Conservation (phyloP, 1,139 yeast genomes). For the Kodamaea sp. region DNA sequence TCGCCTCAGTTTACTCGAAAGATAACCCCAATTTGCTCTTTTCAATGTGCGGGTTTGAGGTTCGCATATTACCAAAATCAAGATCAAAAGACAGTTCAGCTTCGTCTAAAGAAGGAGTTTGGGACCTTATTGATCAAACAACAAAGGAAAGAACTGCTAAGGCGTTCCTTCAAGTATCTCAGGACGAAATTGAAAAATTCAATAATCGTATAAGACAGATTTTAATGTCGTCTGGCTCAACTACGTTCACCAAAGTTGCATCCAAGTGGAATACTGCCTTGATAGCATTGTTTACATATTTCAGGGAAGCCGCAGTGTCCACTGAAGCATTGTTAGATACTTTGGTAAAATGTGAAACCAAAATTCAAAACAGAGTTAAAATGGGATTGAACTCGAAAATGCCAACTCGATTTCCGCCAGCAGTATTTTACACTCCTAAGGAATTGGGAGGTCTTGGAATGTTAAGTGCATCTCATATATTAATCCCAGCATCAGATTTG, state of each 20-base stretch:
- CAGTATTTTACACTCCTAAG: conserved; percentile 95
- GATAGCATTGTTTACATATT: conserved; percentile 83
- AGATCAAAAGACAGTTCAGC: conserved; percentile 52
- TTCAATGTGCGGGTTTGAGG: conserved; percentile 94
- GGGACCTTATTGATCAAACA: conserved; percentile 77
- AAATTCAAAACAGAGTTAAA: conserved; percentile 91
- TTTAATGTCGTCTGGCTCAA: conserved; percentile 92
- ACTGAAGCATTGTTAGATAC: conserved; percentile 79
- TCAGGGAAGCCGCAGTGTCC: conserved; percentile 87
- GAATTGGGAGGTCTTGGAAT: conserved; percentile 97
- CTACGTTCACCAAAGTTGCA: conserved; percentile 93
- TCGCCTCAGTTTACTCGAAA: conserved; percentile 84
- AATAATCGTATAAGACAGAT: conserved; percentile 85
- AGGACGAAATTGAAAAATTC: conserved; percentile 76
- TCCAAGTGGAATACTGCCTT: conserved; percentile 96
- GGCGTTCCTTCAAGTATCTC: conserved; percentile 83
- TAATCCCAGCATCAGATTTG: conserved; percentile 91
- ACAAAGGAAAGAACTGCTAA: conserved; percentile 88
- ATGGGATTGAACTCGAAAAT: conserved; percentile 95
- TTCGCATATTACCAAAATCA: conserved; percentile 76
- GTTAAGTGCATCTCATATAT: conserved; percentile 94
- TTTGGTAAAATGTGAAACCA: conserved; percentile 88
- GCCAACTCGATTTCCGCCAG: conserved; percentile 99
- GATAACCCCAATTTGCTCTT: conserved; percentile 89
- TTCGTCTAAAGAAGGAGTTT: conserved; percentile 73